Evolutionary conservation across 2,329 filamentous ascomycete species (phyloP).

Genomic region (Hymenoscyphus scutula): DNA sequence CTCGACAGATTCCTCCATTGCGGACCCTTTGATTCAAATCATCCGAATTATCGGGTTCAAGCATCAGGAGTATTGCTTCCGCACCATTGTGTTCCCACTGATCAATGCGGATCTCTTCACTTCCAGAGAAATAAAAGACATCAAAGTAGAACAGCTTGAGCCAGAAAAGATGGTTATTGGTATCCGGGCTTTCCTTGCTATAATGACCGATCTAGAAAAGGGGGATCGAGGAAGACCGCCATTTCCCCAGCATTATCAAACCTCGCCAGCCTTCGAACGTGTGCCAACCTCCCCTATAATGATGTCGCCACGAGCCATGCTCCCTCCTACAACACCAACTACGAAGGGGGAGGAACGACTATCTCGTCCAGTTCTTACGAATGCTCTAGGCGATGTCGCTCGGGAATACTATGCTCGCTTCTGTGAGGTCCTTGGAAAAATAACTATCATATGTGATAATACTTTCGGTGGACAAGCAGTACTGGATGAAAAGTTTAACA

Average conservation of each 20-base stretch:
- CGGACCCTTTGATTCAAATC: slow-evolving; percentile 88
- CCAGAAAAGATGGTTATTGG: slow-evolving; percentile 97
- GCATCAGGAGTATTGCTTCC: slow-evolving; percentile 90
- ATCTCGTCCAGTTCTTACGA: slow-evolving; percentile 61
- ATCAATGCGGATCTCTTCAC: slow-evolving; percentile 90
- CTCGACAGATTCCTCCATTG: slow-evolving; percentile 78
- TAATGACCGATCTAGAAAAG: slow-evolving; percentile 90
- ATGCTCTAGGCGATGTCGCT: slow-evolving; percentile 69
- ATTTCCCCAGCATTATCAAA: slow-evolving; percentile 70
- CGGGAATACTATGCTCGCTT: slow-evolving; percentile 87
- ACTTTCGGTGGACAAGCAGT: slow-evolving; percentile 95
- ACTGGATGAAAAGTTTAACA: slow-evolving; percentile 90
- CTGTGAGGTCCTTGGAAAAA: slow-evolving; percentile 92
- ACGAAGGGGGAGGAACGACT: slow-evolving; percentile 58
- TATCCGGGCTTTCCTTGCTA: slow-evolving; percentile 87
- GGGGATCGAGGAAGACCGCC: slow-evolving; percentile 74
- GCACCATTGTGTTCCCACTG: slow-evolving; percentile 87
- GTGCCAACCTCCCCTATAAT: slow-evolving; percentile 51
- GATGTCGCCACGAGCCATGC: slow-evolving; percentile 35
- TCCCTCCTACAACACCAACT: slow-evolving; percentile 23
- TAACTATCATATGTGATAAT: slow-evolving; percentile 94
- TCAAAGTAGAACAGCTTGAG: slow-evolving; percentile 84
- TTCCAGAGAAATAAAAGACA: slow-evolving; percentile 54
- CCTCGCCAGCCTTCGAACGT: slow-evolving; percentile 43
- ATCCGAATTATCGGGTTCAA: slow-evolving; percentile 94